A percentile compares a stretch with the other conserved stretches of the same genome.
Conservation (phyloP, 345 rosid genomes). For the Salix exigua region DNA sequence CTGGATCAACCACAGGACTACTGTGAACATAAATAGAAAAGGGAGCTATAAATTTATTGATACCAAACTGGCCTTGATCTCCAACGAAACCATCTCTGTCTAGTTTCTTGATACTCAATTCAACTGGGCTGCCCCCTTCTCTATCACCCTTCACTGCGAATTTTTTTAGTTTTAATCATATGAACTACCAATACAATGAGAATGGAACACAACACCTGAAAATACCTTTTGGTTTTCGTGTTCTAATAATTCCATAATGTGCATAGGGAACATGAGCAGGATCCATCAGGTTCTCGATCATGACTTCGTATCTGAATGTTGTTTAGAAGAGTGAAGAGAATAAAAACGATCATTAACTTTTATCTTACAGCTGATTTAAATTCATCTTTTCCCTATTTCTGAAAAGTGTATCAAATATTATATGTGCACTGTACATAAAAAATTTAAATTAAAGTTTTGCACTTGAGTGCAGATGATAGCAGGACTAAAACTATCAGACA, state of each 20-base stretch:
- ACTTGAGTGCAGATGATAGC: too few relatives aligned
- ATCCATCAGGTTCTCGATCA: slow-evolving; percentile 90
- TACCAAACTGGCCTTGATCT: slow-evolving; percentile 54
- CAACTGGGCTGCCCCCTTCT: slow-evolving; percentile 86
- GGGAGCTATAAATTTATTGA: slow-evolving; percentile 59
- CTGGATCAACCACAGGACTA: slow-evolving; percentile 22
- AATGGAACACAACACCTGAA: not conserved
- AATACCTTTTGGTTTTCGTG: slow-evolving; percentile 34
- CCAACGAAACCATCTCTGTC: slow-evolving; percentile 52
- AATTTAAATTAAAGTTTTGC: too few relatives aligned
- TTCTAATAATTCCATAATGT: slow-evolving; percentile 68
- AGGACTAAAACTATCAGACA: too few relatives aligned
- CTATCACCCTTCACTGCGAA: slow-evolving; percentile 63
- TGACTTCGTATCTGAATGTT: slow-evolving; percentile 63
- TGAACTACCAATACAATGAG: not conserved
- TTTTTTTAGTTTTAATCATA: slow-evolving; percentile 3
- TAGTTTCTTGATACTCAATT: slow-evolving; percentile 44
- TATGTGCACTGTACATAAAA: too few relatives aligned
- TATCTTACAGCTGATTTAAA: not conserved
- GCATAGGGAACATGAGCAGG: slow-evolving; percentile 97
- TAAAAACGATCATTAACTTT: not conserved
- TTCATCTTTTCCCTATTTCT: too few relatives aligned
- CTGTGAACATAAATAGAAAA: slow-evolving; percentile 32
- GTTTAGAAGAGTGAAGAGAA: not conserved
- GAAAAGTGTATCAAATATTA: too few relatives aligned